These are phyloP conservation scores for Geotrichum reessii DNA, from an alignment of 1,139 yeast genomes.

Conservation along the genomic window DNA sequence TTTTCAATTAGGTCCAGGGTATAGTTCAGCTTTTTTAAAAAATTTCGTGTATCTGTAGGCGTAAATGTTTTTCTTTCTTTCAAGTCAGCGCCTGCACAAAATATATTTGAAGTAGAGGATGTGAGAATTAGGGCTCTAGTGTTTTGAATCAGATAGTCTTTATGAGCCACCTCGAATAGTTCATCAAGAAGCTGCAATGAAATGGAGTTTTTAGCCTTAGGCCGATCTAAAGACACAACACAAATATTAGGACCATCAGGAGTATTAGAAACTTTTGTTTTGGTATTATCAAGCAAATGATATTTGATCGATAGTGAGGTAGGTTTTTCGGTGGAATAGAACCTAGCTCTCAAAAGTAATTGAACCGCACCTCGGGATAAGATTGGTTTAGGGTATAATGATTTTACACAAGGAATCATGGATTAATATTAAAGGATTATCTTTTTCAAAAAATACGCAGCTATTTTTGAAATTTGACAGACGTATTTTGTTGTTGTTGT, in stretches of 20 bases:
- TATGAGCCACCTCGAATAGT: slow-evolving; percentile 23
- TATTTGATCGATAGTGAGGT: slow-evolving; percentile 10
- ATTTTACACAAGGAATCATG: neutral
- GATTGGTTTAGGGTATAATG: neutral
- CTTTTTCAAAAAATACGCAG: no score
- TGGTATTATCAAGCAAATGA: slow-evolving; percentile 4
- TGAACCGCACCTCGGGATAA: neutral
- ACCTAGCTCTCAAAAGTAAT: neutral
- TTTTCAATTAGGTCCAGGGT: slow-evolving; percentile 28
- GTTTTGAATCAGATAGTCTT: slow-evolving; percentile 18
- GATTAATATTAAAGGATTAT: no score
- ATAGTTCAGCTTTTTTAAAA: slow-evolving; percentile 29
- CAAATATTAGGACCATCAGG: slow-evolving; percentile 24
- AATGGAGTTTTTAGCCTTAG: slow-evolving; percentile 34
- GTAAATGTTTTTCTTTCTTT: slow-evolving; percentile 34
- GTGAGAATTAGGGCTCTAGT: slow-evolving; percentile 31
- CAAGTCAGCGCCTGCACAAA: slow-evolving; percentile 37
- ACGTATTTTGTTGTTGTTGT: no score
- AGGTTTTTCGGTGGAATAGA: slow-evolving; percentile 1
- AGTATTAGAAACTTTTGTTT: slow-evolving; percentile 1
- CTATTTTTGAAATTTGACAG: no score
- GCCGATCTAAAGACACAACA: slow-evolving; percentile 31
- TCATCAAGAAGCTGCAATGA: slow-evolving; percentile 30
- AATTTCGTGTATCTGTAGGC: slow-evolving; percentile 28
- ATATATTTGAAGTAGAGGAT: slow-evolving; percentile 29